Base-by-base conservation (phyloP, 2,329 filamentous ascomycete species). In the Diaporthe velutina region DNA sequence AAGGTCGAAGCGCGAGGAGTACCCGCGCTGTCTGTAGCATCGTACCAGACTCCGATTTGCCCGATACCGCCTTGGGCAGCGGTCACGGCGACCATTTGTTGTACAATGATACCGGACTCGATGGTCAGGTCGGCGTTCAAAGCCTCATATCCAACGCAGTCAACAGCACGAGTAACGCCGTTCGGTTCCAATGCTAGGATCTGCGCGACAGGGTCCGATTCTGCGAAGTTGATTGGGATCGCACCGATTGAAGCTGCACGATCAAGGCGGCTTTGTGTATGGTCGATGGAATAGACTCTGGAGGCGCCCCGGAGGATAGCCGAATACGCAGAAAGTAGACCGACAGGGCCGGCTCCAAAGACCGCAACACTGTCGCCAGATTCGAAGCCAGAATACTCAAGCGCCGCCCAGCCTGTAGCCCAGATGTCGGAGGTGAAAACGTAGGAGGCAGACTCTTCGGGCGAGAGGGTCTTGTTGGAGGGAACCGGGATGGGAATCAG, bases 351-450 rank as follows among this genome's bases (percentile, higher is more conserved):
- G 4, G 86, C 84, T 1, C 90, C 90, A 2, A 91, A 84, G 67
- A 92, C 86, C 0, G 84, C 89, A 0, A 91, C 87, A 0, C 84
- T 88, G 10, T 82, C 80, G 0, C 88, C 89, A 0, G 89, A 89
- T 71, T 86, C 81, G 1, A 91, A 86, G 30, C 86, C 85, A 9
- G 85, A 86, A 76, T 87, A 88, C 40, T 89, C 80, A 0, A 88
- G 86, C 25, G 89, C 89, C 78, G 91, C 89, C 25, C 88, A 81
- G 1, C 87, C 89, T 0, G 90, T 91, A 2, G 90, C 89, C 61
- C 90, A 84, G 33, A 89, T 88, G 80, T 91, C 89, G 73, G 91
- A 80, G 77, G 88, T 86, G 2, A 91, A 86, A 6, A 88, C 79
- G 25, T 54, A 54, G 25, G n/a, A n/a, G n/a, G n/a, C n/a, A n/a